These are phyloP conservation scores for Ilyonectria robusta DNA, from an alignment of 2,329 filamentous ascomycete species.

Conservation along the genomic window DNA sequence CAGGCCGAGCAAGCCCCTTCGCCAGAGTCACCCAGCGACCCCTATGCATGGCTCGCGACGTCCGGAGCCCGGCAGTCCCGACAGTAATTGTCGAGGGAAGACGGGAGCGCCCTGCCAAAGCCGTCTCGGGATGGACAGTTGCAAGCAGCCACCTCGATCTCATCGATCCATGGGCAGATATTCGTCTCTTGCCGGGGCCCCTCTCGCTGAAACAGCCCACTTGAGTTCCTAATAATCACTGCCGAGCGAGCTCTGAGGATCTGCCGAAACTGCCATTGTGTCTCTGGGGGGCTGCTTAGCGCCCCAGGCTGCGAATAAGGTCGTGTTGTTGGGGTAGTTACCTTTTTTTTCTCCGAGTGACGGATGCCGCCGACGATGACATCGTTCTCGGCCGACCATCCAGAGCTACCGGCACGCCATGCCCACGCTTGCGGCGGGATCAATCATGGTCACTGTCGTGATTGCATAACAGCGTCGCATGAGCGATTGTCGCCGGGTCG, in stretches of 20 bases:
- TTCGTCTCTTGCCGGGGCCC: conserved; percentile 7
- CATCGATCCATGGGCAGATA: conserved; percentile 14
- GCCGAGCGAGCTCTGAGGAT: conserved; percentile 15
- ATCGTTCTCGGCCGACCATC: conserved; percentile 43
- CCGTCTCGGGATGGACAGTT: conserved; percentile 5
- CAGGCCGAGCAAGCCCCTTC: conserved; percentile 7
- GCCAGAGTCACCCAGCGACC: conserved; percentile 14
- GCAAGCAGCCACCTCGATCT: conserved; percentile 18
- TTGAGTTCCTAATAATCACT: conserved; percentile 20
- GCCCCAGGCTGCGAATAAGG: conserved; percentile 17
- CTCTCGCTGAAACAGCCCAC: conserved; percentile 37
- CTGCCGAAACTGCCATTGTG: conserved; percentile 26
- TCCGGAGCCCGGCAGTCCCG: conserved; percentile 12
- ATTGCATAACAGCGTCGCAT: conserved; percentile 22
- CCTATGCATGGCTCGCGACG: conserved; percentile 6
- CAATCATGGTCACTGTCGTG: conserved; percentile 10
- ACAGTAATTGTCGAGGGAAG: conserved; percentile 2
- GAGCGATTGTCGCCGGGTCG: conserved; percentile 2
- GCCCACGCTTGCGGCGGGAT: conserved; percentile 3
- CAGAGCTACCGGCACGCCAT: conserved; percentile 29
- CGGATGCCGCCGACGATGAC: conserved; percentile 48
- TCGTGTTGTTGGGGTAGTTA: conserved; percentile 20
- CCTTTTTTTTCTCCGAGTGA: conserved; percentile 12
- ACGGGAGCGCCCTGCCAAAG: conserved; percentile 6
- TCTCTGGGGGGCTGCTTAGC: conserved; percentile 15